Conservation (phyloP, 371 early-diverging fungal genomes). For the Neoconidiobolus thromboides region DNA sequence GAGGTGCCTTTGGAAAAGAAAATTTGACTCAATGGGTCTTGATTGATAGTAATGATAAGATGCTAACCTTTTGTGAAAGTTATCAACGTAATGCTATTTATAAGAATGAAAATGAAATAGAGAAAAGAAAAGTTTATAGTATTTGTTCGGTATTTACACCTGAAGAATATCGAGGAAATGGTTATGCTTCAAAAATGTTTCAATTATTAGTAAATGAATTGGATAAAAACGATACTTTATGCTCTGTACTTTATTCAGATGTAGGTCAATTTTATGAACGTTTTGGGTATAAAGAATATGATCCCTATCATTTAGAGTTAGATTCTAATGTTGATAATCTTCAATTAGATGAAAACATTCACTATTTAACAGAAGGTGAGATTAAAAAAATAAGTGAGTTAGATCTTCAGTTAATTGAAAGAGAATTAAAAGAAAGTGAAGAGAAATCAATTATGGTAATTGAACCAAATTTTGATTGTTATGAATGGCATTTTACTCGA, state of each 20-base stretch:
- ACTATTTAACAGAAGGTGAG: not conserved
- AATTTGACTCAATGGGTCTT: constrained; percentile 16
- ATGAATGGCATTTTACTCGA: constrained; percentile 7
- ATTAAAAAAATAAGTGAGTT: not conserved
- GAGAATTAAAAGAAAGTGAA: not conserved
- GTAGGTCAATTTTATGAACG: not conserved
- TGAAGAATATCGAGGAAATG: not conserved
- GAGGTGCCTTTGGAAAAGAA: constrained; percentile 12
- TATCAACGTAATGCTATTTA: constrained; percentile 13
- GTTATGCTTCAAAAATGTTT: not conserved
- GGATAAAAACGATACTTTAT: not conserved
- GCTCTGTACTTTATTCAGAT: constrained; percentile 6
- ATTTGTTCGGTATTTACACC: not conserved
- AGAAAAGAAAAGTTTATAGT: not conserved
- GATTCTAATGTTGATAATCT: not conserved
- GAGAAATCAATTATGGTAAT: not conserved
- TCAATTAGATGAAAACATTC: not conserved
- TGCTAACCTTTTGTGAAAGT: constrained; percentile 14
- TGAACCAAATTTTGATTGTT: constrained; percentile 2
- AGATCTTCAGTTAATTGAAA: constrained; percentile 1
- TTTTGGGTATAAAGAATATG: not conserved
- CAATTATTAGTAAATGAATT: not conserved
- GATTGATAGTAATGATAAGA: constrained; percentile 12
- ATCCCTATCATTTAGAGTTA: not conserved
- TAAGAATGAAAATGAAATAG: constrained; percentile 6